These are phyloP conservation scores for Xylaria telfairii DNA, from an alignment of 495 filamentous ascomycete genomes.

Conservation along the genomic window DNA sequence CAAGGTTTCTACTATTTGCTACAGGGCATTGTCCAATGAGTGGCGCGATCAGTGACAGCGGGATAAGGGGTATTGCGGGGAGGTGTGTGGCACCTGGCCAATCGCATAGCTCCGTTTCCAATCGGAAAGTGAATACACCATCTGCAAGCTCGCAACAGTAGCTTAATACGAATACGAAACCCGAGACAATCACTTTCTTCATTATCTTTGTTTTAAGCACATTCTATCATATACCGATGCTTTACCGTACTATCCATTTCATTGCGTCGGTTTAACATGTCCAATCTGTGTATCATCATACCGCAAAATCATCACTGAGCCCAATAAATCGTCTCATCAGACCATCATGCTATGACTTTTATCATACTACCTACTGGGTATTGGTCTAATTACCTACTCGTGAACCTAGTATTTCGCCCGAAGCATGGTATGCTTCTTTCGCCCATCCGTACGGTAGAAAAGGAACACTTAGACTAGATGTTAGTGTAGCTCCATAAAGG, in stretches of 20 bases:
- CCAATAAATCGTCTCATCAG: conserved; percentile 15
- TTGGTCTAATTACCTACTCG: neutral
- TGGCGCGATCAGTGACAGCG: conserved; percentile 3
- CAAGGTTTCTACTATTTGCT: neutral
- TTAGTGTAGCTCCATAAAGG: neutral
- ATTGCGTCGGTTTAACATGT: neutral
- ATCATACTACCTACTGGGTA: too few species aligned
- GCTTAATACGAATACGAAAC: conserved; percentile 18
- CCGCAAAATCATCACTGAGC: neutral
- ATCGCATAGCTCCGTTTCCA: conserved; percentile 15
- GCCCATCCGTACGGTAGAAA: too few species aligned
- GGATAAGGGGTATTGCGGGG: conserved; percentile 19
- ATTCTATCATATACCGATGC: conserved; percentile 1
- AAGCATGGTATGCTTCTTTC: neutral
- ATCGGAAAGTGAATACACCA: conserved; percentile 1
- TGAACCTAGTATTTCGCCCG: neutral
- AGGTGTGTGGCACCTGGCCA: neutral
- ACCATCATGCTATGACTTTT: conserved; percentile 10
- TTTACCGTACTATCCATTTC: neutral
- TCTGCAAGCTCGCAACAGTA: too few species aligned
- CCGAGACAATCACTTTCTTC: neutral
- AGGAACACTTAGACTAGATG: neutral
- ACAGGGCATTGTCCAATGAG: conserved; percentile 18
- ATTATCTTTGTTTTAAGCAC: neutral
- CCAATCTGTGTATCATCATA: neutral